These are phyloP conservation scores for Aspergillus floridensis DNA, from an alignment of 2,329 filamentous ascomycete genomes.

Conservation along the genomic window DNA sequence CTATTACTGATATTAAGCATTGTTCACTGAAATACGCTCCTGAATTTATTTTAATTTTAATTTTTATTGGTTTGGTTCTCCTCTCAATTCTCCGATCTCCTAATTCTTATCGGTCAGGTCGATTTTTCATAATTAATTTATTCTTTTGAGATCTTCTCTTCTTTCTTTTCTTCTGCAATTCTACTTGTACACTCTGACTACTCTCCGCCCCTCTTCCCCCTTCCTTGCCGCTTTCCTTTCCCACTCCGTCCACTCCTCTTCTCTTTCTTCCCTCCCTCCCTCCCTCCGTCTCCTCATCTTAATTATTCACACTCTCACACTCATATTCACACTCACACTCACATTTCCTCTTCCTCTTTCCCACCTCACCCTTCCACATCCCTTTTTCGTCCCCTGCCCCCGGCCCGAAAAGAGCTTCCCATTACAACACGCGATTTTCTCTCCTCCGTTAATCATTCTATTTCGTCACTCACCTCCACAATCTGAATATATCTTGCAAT, in stretches of 20 bases:
- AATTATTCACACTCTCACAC: not conserved
- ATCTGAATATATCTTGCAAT: too few species aligned
- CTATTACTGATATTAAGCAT: too few species aligned
- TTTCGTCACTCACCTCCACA: not conserved
- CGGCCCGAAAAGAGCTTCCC: not conserved
- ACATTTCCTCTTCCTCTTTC: conserved; percentile 10
- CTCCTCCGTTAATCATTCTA: conserved; percentile 7
- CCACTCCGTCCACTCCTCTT: conserved; percentile 4
- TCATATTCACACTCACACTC: too few species aligned
- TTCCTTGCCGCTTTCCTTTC: conserved; percentile 14
- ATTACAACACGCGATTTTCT: not conserved
- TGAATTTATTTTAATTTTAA: too few species aligned
- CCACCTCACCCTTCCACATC: conserved; percentile 5
- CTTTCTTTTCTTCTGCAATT: conserved; percentile 9
- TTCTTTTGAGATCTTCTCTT: conserved; percentile 8
- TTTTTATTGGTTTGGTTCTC: too few species aligned
- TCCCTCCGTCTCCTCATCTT: conserved; percentile 16
- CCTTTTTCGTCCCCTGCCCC: conserved; percentile 11
- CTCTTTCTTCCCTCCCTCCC: conserved; percentile 18
- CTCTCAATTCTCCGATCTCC: too few species aligned
- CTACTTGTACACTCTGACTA: conserved; percentile 1
- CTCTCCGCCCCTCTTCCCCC: conserved; percentile 13
- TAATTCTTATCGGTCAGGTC: not conserved
- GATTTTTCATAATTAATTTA: conserved; percentile 2
- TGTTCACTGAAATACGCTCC: too few species aligned